These are phyloP conservation scores for Salix koriyanagi DNA, from an alignment of 345 rosid species.

Conservation along the genomic window DNA sequence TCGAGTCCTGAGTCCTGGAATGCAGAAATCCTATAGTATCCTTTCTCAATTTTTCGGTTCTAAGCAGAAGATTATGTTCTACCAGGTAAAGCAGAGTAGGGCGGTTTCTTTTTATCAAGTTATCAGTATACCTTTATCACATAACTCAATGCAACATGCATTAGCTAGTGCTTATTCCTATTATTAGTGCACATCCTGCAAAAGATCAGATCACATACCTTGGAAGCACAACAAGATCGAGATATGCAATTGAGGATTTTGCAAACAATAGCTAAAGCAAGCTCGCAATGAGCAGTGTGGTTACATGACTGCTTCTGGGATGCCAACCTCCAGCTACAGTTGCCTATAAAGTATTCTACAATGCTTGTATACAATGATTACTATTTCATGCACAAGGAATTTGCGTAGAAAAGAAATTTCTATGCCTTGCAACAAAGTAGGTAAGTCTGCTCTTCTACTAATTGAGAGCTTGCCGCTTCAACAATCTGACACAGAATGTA, in stretches of 20 bases:
- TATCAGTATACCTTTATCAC: no score
- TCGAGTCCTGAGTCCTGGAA: no score
- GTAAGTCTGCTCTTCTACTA: slow-evolving; percentile 49
- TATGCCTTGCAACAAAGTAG: slow-evolving; percentile 48
- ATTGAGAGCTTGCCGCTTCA: slow-evolving; percentile 43
- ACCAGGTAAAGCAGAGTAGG: no score
- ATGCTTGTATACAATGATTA: slow-evolving; percentile 1
- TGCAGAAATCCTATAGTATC: no score
- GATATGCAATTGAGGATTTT: not conserved
- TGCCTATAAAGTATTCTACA: not conserved
- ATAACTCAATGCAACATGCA: no score
- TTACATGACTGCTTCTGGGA: not conserved
- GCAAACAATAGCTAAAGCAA: slow-evolving; percentile 6
- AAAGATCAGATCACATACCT: no score
- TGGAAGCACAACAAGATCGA: not conserved
- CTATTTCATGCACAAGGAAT: not conserved
- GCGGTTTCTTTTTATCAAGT: no score
- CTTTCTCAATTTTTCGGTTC: no score
- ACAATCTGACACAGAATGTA: slow-evolving; percentile 46
- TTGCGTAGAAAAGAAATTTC: slow-evolving; percentile 3
- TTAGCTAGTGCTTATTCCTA: no score
- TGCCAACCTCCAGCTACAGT: not conserved
- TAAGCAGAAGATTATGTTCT: no score
- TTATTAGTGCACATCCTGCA: no score
- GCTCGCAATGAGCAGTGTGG: not conserved